A percentile compares a stretch with the other conserved stretches of the same genome.
phyloP scores from a whole-genome alignment of 2,329 filamentous ascomycete genomes.

The Apiospora phragmitis region DNA sequence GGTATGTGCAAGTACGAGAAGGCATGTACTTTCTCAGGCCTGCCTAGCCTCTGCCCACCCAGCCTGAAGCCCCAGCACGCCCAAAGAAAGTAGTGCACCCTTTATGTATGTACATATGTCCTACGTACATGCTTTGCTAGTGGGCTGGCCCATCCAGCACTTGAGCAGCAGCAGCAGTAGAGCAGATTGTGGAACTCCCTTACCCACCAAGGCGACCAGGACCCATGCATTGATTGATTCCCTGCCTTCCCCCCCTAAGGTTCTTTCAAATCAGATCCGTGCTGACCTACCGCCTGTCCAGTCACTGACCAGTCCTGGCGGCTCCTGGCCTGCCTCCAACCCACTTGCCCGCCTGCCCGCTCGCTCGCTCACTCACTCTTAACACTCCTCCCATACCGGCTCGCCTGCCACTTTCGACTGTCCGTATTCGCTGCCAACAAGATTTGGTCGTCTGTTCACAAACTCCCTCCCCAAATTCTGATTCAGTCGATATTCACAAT shows the following conservation, averaged over 20 bases:
- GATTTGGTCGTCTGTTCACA: not conserved
- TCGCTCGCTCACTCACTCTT: not conserved
- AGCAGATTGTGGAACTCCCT: not conserved
- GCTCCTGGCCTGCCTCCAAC: not conserved
- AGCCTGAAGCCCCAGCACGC: not conserved
- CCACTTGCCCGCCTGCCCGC: no score
- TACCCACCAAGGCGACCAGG: not conserved
- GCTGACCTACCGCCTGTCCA: slow-evolving; percentile 6
- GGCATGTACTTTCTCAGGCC: not conserved
- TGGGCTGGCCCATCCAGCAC: not conserved
- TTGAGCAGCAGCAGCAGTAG: not conserved
- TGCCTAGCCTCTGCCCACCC: not conserved
- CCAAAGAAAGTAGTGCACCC: not conserved
- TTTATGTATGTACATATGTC: not conserved
- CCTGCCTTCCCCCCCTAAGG: not conserved
- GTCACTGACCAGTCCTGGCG: not conserved
- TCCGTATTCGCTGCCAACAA: slow-evolving; percentile 6
- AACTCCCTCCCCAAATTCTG: not conserved
- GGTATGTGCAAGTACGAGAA: not conserved
- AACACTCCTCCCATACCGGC: not conserved
- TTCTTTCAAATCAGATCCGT: slow-evolving; percentile 9
- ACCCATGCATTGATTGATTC: slow-evolving; percentile 5
- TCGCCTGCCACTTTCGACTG: not conserved
- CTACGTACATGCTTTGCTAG: no score
- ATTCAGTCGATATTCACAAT: slow-evolving; percentile 1